Evolutionary conservation across 257 asterid genomes (phyloP), one percentile per base, ranked within the genome.

Genomic region (Eustoma russellianum): DNA sequence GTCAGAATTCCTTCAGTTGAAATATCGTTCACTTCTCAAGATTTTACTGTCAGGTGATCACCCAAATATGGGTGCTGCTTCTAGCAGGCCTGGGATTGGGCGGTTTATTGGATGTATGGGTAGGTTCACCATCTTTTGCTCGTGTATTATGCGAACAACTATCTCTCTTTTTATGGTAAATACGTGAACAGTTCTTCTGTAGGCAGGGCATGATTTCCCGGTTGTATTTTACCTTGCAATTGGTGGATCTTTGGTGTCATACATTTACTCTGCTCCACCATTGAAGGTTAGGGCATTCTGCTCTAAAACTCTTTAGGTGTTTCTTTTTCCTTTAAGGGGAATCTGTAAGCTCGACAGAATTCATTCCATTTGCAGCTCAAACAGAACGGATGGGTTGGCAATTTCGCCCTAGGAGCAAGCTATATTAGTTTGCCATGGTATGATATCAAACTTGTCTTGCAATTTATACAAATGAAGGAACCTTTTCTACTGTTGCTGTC

Each of bases 311-410:
- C 30, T n/a, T 47, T 17, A 45, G 50, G 56, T 30, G 12, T n/a
- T 14, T 35, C n/a, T 4, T 24, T 40, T n/a, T 48, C 33, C 0
- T 44, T 7, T 17, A 56, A 7, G 14, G 14, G 17, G 34, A 30
- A 33, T 15, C 13, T 9, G 19, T 18, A 34, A 8, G 5, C 19
- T 41, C 30, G 40, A 35, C 11, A 40, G 14, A 1, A 41, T 43
- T 50, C 14, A 52, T 50, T 45, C 61, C 19, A 46, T 43, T 69
- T 62, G 75, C 88, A 91, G 98, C 98, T 91, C 68, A 91, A 91
- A 60, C 96, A 87, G 81, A 87, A 87, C 62, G 96, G 98, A 79
- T 91, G 98, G 98, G 69, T 87, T 41, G 98, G 98, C 65, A 91
- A 91, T 75, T 91, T 87, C 45, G 98, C 98, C 58, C 77, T 91